Conservation (phyloP, 768 basidiomycete species). For the Chiua virens region DNA sequence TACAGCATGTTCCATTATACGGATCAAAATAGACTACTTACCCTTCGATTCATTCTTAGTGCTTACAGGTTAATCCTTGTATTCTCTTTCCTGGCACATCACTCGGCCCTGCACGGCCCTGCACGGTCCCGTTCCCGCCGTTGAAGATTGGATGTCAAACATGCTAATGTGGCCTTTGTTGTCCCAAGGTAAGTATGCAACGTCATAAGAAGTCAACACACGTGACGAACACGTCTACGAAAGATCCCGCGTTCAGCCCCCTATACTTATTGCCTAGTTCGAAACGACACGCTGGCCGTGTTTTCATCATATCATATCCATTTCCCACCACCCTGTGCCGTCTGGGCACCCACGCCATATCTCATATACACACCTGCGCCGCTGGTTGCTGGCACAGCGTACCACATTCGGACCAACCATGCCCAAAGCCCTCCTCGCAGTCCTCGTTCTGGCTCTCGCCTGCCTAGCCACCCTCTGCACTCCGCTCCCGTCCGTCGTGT, state of each 20-base stretch:
- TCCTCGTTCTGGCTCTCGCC: slow-evolving; percentile 7
- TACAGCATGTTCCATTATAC: background rate
- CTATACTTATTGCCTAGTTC: background rate
- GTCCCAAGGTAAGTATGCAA: too few relatives aligned
- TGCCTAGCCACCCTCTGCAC: slow-evolving; percentile 8
- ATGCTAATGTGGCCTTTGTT: too few relatives aligned
- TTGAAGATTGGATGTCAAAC: too few relatives aligned
- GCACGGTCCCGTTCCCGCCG: too few relatives aligned
- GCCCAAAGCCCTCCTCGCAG: background rate
- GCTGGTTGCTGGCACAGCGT: background rate
- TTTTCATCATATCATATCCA: background rate
- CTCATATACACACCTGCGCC: background rate
- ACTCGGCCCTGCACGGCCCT: too few relatives aligned
- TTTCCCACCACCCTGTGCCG: background rate
- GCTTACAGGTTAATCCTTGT: background rate
- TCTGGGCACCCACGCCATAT: background rate
- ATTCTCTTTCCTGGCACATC: too few relatives aligned
- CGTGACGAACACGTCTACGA: slow-evolving; percentile 8
- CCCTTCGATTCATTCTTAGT: background rate
- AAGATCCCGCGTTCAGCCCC: background rate
- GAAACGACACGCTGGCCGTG: slow-evolving; percentile 16
- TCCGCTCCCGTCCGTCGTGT: slow-evolving; percentile 2
- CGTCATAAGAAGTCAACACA: slow-evolving; percentile 11
- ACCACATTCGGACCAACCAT: background rate
- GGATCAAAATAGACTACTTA: background rate